These are phyloP conservation scores for Colletotrichum melonis DNA, from an alignment of 2,329 filamentous ascomycete genomes.

Conservation along the genomic window DNA sequence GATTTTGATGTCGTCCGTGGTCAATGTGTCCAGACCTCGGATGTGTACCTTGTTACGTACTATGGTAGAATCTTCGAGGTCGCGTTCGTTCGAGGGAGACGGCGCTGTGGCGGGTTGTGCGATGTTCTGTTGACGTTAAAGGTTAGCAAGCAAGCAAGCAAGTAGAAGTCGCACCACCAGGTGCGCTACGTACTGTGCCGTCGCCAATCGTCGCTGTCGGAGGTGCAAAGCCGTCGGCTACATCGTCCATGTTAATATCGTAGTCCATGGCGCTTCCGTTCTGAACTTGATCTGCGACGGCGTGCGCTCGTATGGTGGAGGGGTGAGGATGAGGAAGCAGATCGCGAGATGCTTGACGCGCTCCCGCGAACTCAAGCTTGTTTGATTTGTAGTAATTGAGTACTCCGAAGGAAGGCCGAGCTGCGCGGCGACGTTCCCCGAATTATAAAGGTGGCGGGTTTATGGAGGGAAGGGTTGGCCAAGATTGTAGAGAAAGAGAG, in stretches of 20 bases:
- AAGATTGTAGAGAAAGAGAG: neutral
- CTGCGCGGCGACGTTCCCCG: no score
- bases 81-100: slow-evolving; percentile 1
- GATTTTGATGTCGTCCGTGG: slow-evolving; percentile 80
- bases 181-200: neutral
- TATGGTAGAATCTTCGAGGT: slow-evolving; percentile 7
- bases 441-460: neutral
- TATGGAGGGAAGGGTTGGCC: neutral
- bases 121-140: neutral
- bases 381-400: neutral
- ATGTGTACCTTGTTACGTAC: slow-evolving; percentile 78
- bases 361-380: neutral
- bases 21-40: slow-evolving; percentile 83
- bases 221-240: slow-evolving; percentile 49
- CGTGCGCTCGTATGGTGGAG: slow-evolving; percentile 37
- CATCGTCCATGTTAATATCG: slow-evolving; percentile 78
- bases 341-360: neutral
- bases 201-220: neutral
- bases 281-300: neutral
- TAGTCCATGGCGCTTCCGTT: slow-evolving; percentile 67
- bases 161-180: no score
- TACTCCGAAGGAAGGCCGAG: neutral
- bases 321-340: neutral
- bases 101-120: neutral
- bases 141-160: slow-evolving; percentile 10